Percentiles rank a stretch among this genome's conserved stretches.
Evolutionary conservation across 805 yeast genomes (phyloP).

Genomic region (Candida ascalaphidarum): DNA sequence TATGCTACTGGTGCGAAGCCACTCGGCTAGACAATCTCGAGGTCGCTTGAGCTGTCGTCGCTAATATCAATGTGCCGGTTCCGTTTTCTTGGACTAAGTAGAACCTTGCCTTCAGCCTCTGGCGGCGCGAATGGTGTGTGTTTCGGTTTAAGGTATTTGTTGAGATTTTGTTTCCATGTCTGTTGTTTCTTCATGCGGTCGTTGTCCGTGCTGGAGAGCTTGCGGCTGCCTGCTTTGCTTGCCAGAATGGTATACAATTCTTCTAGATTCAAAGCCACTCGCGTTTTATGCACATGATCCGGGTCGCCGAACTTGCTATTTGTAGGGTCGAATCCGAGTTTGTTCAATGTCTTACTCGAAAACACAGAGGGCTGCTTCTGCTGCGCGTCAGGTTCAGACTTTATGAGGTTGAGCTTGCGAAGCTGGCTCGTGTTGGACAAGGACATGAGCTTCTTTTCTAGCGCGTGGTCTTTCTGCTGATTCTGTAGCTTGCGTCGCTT

Average conservation of each 20-base stretch:
- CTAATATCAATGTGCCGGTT: too few species aligned
- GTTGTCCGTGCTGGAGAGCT: slow-evolving; percentile 2
- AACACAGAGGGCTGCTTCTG: slow-evolving; percentile 19
- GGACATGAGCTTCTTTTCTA: slow-evolving; percentile 27
- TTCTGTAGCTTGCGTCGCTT: slow-evolving; percentile 20
- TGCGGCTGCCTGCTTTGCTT: slow-evolving; percentile 6
- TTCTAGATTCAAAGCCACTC: slow-evolving; percentile 1
- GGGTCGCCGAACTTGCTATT: slow-evolving; percentile 3
- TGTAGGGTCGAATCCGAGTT: slow-evolving; percentile 49
- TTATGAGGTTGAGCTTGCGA: slow-evolving; percentile 11
- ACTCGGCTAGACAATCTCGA: too few species aligned
- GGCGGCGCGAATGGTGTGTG: too few species aligned
- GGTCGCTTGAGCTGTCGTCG: too few species aligned
- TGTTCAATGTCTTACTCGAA: slow-evolving; percentile 27
- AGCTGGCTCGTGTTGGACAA: slow-evolving; percentile 7
- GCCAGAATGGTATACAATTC: slow-evolving; percentile 7
- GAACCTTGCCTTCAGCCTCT: too few species aligned
- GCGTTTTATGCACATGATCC: slow-evolving; percentile 3
- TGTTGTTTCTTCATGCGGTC: too few species aligned
- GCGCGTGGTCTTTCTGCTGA: slow-evolving; percentile 20
- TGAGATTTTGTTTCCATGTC: too few species aligned
- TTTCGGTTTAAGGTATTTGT: too few species aligned
- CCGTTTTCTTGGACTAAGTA: too few species aligned
- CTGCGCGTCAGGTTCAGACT: slow-evolving; percentile 3
- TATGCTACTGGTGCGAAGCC: too few species aligned